Conservation (phyloP, 495 filamentous ascomycete species). For the Aspergillus cristatus region DNA sequence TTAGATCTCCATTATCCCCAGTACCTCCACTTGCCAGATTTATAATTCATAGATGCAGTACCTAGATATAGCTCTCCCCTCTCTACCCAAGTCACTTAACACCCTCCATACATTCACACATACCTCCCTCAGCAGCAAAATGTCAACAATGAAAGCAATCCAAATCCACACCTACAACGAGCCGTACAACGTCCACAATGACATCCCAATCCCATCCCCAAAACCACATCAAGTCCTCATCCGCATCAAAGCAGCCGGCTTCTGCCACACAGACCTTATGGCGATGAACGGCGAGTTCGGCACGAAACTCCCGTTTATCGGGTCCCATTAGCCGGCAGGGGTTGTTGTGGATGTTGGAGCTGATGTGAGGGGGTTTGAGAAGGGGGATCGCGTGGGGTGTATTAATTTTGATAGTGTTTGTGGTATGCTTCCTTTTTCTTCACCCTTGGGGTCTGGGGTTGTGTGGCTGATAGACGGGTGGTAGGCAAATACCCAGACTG, state of each 20-base stretch:
- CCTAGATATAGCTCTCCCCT: neutral
- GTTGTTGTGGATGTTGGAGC: conserved; percentile 42
- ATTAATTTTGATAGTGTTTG: conserved; percentile 12
- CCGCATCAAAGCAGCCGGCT: conserved; percentile 41
- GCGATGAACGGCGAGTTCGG: conserved; percentile 33
- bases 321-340: conserved; percentile 51
- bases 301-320: conserved; percentile 39
- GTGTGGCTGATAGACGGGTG: conserved; percentile 8
- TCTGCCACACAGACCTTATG: conserved; percentile 55
- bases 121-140: neutral
- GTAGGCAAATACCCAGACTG: conserved; percentile 6
- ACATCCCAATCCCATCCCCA: conserved; percentile 5
- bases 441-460: neutral
- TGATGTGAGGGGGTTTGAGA: conserved; percentile 29
- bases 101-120: neutral
- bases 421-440: neutral
- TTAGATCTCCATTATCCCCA: neutral
- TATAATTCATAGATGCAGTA: neutral
- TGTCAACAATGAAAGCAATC: conserved; percentile 5
- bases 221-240: conserved; percentile 8
- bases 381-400: conserved; percentile 33
- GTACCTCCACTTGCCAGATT: too few species aligned
- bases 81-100: neutral
- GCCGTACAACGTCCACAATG: conserved; percentile 7
- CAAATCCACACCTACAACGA: conserved; percentile 9